Conservation (phyloP, 805 yeast species). For the Helenozyma rhizophorensis region DNA sequence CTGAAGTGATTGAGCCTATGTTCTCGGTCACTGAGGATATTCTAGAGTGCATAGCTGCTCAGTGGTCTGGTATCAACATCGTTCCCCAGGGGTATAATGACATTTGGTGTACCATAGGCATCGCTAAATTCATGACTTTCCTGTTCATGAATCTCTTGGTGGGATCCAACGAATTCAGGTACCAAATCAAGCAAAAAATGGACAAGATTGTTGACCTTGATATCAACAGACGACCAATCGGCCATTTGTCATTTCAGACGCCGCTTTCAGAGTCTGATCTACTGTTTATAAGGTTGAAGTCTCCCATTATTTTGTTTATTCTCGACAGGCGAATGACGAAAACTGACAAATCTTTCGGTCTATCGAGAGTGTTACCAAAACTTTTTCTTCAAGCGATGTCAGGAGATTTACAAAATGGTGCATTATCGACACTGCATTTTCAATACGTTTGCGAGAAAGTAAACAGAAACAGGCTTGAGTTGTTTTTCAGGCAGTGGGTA, state of each 20-base stretch:
- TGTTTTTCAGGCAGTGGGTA: slow-evolving; percentile 92
- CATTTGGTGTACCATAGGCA: slow-evolving; percentile 85
- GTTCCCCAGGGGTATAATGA: slow-evolving; percentile 77
- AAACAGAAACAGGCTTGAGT: slow-evolving; percentile 75
- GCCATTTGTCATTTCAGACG: slow-evolving; percentile 57
- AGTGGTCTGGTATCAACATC: slow-evolving; percentile 92
- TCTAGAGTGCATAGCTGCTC: slow-evolving; percentile 70
- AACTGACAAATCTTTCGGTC: slow-evolving; percentile 90
- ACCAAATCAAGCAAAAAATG: slow-evolving; percentile 57
- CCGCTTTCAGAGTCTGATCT: slow-evolving; percentile 64
- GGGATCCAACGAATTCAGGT: slow-evolving; percentile 82
- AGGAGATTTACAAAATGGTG: slow-evolving; percentile 78
- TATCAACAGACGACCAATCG: slow-evolving; percentile 77
- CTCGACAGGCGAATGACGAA: slow-evolving; percentile 92
- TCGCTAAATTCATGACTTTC: slow-evolving; percentile 76
- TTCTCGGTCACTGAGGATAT: slow-evolving; percentile 64
- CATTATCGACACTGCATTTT: slow-evolving; percentile 77
- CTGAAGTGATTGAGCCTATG: slow-evolving; percentile 74
- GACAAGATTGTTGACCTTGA: slow-evolving; percentile 71
- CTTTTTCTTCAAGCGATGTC: slow-evolving; percentile 92
- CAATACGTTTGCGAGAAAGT: slow-evolving; percentile 94
- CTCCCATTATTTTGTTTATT: slow-evolving; percentile 81
- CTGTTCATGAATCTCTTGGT: slow-evolving; percentile 65
- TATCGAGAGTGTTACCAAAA: slow-evolving; percentile 87
- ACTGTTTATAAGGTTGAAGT: slow-evolving; percentile 67